Percentiles rank a stretch among this genome's conserved stretches.
Evolutionary conservation across 371 early-diverging fungal species (phyloP).

Genomic region (Gilbertella persicaria): DNA sequence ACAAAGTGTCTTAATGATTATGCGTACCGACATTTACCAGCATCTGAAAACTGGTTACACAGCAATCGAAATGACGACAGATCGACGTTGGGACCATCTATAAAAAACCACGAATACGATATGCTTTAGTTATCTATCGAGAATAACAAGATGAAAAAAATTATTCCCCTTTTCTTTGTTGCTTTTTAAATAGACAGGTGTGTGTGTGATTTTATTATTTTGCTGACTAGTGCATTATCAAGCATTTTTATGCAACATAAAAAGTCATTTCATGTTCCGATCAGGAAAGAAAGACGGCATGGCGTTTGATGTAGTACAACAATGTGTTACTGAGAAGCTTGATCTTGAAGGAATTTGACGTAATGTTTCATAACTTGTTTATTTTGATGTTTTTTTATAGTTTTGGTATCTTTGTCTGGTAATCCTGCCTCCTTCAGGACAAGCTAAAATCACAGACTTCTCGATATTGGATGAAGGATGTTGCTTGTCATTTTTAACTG

Average conservation of each 20-base stretch:
- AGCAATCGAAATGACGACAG: constrained; percentile 11
- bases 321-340: not conserved
- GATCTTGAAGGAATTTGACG: not conserved
- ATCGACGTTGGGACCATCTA: constrained; percentile 15
- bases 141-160: not conserved
- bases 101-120: too few relatives aligned
- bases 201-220: too few relatives aligned
- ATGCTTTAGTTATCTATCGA: too few relatives aligned
- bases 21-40: not conserved
- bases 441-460: not conserved
- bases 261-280: too few relatives aligned
- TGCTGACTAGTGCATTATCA: not conserved
- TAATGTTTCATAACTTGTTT: not conserved
- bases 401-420: not conserved
- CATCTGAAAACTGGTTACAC: constrained; percentile 1
- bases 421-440: not conserved
- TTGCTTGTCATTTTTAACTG: not conserved
- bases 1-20: not conserved
- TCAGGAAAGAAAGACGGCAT: too few relatives aligned
- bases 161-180: not conserved
- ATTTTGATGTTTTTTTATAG: not conserved
- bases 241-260: too few relatives aligned
- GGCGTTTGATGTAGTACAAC: not conserved
- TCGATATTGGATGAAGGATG: not conserved
- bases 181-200: too few relatives aligned